Percentiles rank a stretch among this genome's conserved stretches.
Evolutionary conservation across 2,329 filamentous ascomycete species (phyloP).

Genomic region (Aspergillus oerlinghausenensis): DNA sequence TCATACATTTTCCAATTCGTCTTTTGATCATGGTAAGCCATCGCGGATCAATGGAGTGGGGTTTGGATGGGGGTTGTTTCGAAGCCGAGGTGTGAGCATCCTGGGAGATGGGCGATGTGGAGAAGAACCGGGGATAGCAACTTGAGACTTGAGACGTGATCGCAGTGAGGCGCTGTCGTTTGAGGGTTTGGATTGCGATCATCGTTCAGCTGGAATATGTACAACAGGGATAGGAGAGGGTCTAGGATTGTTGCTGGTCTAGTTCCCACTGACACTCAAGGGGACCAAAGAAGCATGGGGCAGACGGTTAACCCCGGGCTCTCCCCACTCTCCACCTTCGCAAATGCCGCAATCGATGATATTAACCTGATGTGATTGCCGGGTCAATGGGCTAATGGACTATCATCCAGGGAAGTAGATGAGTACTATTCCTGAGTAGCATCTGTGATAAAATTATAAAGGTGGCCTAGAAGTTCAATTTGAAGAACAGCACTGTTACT

Average conservation of each 20-base stretch:
- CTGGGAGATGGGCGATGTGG: constrained; percentile 15
- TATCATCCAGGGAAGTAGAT: neutral
- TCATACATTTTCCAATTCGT: constrained; percentile 69
- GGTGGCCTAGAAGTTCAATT: neutral
- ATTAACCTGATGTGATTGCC: neutral
- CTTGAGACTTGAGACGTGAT: constrained; percentile 6
- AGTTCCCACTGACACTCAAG: neutral
- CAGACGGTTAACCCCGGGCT: neutral
- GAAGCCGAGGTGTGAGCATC: constrained; percentile 12
- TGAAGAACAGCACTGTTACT: neutral
- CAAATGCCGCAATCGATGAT: neutral
- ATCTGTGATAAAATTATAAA: neutral
- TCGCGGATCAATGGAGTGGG: constrained; percentile 45
- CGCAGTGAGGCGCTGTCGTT: constrained; percentile 15
- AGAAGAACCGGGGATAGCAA: constrained; percentile 14
- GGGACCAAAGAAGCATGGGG: neutral
- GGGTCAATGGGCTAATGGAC: neutral
- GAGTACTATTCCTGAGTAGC: neutral
- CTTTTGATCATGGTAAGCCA: constrained; percentile 67
- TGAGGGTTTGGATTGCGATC: constrained; percentile 16
- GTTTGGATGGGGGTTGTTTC: constrained; percentile 14
- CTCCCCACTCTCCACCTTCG: neutral
- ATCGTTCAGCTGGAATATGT: constrained; percentile 11
- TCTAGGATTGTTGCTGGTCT: neutral
- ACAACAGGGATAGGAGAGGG: neutral